These are phyloP conservation scores for Myrmaecium sp. DNA, from an alignment of 2,329 filamentous ascomycete species.

Conservation along the genomic window DNA sequence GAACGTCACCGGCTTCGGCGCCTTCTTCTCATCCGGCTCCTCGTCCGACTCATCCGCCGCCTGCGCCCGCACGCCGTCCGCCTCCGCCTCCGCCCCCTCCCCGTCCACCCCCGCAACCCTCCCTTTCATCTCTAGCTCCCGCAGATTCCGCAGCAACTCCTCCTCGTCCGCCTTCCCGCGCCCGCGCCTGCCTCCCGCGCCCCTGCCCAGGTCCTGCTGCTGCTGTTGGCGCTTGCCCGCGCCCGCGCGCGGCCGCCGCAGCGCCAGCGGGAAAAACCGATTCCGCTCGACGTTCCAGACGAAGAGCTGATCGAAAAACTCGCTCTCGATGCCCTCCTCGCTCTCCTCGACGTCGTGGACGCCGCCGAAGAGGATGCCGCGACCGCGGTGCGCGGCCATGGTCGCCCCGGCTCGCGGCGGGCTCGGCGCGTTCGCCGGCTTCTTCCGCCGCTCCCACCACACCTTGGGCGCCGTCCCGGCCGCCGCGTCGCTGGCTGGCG, in stretches of 20 bases:
- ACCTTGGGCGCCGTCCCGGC: constrained; percentile 52
- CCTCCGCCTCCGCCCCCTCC: constrained; percentile 14
- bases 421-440: constrained; percentile 72
- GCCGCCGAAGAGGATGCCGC: constrained; percentile 84
- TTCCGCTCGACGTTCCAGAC: constrained; percentile 95
- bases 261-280: constrained; percentile 68
- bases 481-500: constrained; percentile 49
- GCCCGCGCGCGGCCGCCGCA: constrained; percentile 56
- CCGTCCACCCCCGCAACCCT: constrained; percentile 32
- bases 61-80: constrained; percentile 7
- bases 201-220: too few relatives aligned
- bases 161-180: constrained; percentile 82
- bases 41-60: constrained; percentile 34
- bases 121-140: constrained; percentile 62
- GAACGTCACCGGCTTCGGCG: constrained; percentile 42
- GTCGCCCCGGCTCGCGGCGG: constrained; percentile 76
- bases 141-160: constrained; percentile 72
- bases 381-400: constrained; percentile 85
- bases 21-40: constrained; percentile 26
- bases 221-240: constrained; percentile 43
- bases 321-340: constrained; percentile 89
- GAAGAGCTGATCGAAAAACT: constrained; percentile 86
- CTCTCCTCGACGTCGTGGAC: constrained; percentile 85
- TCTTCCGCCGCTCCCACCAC: constrained; percentile 86
- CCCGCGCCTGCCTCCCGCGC: constrained; percentile 40